Conservation (phyloP, 2,329 filamentous ascomycete species). For the Proliferodiscus dingleyae region DNA sequence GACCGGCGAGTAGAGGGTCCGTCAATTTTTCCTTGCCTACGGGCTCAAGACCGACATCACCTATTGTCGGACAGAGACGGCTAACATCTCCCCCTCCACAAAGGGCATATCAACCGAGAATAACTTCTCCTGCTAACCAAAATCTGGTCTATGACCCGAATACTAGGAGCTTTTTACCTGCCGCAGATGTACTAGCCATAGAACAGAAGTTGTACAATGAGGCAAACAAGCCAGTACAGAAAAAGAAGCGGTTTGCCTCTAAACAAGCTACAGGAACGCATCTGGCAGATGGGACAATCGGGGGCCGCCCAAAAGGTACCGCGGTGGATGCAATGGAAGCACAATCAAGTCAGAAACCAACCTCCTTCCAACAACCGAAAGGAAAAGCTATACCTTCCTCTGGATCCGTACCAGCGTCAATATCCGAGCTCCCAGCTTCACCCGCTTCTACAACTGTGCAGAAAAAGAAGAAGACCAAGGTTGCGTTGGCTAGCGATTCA, state of each 20-base stretch:
- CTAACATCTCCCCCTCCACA: slow-evolving; percentile 29
- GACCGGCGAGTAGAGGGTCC: slow-evolving; percentile 37
- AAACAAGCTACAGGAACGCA: slow-evolving; percentile 36
- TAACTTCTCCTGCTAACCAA: slow-evolving; percentile 34
- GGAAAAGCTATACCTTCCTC: too few relatives aligned
- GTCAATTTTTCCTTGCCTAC: slow-evolving; percentile 53
- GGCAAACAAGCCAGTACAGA: slow-evolving; percentile 36
- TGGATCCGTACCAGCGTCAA: background rate
- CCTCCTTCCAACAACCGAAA: slow-evolving; percentile 4
- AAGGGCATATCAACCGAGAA: slow-evolving; percentile 26
- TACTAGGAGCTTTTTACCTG: slow-evolving; percentile 57
- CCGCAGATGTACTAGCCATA: slow-evolving; percentile 38
- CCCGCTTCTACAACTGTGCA: slow-evolving; percentile 1
- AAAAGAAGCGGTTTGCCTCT: slow-evolving; percentile 32
- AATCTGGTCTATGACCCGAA: slow-evolving; percentile 60
- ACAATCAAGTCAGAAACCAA: slow-evolving; percentile 8
- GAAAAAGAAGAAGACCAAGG: slow-evolving; percentile 25
- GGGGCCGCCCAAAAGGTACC: slow-evolving; percentile 45
- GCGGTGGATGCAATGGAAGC: slow-evolving; percentile 36
- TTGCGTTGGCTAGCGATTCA: slow-evolving; percentile 19
- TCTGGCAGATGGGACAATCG: slow-evolving; percentile 47
- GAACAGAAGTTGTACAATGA: slow-evolving; percentile 40
- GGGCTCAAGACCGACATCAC: slow-evolving; percentile 28
- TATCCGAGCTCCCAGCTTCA: slow-evolving; percentile 2
- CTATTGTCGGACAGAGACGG: slow-evolving; percentile 23